phyloP scores from a whole-genome alignment of 164 flowering plant genomes.

The Warburgia ugandensis region DNA sequence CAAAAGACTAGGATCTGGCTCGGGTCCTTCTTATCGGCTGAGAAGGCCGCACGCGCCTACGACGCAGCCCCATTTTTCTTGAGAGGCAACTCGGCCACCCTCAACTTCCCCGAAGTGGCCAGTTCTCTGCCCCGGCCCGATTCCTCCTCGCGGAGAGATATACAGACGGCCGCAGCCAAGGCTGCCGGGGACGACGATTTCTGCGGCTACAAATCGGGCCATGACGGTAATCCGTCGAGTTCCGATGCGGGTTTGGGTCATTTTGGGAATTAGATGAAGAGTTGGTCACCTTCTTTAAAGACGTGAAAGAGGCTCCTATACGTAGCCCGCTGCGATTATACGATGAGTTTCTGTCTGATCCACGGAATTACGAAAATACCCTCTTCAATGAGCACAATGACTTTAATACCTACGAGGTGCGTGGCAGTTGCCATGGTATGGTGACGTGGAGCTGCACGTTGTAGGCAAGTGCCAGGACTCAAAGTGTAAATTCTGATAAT shows the following conservation, averaged over 20 bases:
- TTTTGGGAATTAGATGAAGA: slow-evolving; percentile 10
- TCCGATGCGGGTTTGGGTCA: not conserved
- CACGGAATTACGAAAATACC: not conserved
- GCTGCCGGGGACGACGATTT: slow-evolving; percentile 14
- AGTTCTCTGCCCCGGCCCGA: slow-evolving; percentile 22
- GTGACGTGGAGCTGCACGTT: not conserved
- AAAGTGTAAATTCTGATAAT: too few relatives aligned
- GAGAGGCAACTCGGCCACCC: slow-evolving; percentile 22
- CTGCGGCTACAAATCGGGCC: not conserved
- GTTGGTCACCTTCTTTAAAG: slow-evolving; percentile 1
- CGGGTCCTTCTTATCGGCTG: slow-evolving; percentile 24
- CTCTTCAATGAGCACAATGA: not conserved
- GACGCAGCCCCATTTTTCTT: slow-evolving; percentile 32
- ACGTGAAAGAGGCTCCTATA: slow-evolving; percentile 11
- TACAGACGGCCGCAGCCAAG: slow-evolving; percentile 28
- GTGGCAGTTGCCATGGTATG: not conserved
- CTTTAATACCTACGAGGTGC: not conserved
- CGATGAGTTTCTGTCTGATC: not conserved
- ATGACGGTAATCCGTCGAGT: not conserved
- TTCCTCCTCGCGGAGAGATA: slow-evolving; percentile 23
- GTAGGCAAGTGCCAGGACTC: too few relatives aligned
- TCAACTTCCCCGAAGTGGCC: slow-evolving; percentile 26
- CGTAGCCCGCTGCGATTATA: slow-evolving; percentile 9
- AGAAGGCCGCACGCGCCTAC: slow-evolving; percentile 33
- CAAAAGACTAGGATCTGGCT: slow-evolving; percentile 30